Evolutionary conservation across 2,329 filamentous ascomycete genomes (phyloP).

Genomic region (Talaromyces sp.): DNA sequence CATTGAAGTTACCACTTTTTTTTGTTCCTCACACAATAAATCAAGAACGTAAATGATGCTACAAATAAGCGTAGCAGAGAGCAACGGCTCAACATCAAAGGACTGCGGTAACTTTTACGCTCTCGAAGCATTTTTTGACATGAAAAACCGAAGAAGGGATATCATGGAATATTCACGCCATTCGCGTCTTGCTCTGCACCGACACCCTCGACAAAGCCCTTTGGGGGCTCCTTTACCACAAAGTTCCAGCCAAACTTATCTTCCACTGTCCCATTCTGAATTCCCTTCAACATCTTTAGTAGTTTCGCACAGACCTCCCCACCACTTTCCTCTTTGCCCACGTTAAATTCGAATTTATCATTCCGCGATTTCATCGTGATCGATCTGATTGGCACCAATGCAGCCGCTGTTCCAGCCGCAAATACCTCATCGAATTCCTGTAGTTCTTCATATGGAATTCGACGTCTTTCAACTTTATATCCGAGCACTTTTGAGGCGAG

Average conservation of each 20-base stretch:
- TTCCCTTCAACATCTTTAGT: constrained; percentile 72
- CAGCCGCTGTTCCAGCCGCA: constrained; percentile 87
- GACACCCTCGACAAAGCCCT: constrained; percentile 26
- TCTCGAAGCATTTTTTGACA: not conserved
- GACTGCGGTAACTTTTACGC: not conserved
- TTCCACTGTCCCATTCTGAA: constrained; percentile 75
- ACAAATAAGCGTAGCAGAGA: not conserved
- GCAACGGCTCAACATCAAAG: not conserved
- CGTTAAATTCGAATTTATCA: constrained; percentile 56
- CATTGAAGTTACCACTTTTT: not conserved
- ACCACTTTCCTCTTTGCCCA: constrained; percentile 38
- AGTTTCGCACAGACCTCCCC: constrained; percentile 67
- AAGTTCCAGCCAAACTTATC: constrained; percentile 73
- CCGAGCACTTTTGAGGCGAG: constrained; percentile 70
- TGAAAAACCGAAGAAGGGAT: not conserved
- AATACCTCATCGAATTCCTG: constrained; percentile 71
- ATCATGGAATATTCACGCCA: constrained; percentile 30
- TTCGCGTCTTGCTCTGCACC: constrained; percentile 13
- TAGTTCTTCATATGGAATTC: constrained; percentile 61
- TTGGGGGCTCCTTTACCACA: constrained; percentile 35
- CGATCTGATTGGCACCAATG: constrained; percentile 84
- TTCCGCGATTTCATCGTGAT: constrained; percentile 68
- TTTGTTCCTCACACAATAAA: not conserved
- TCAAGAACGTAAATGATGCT: not conserved
- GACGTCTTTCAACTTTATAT: constrained; percentile 76